Evolutionary conservation across 2,329 filamentous ascomycete species (phyloP).

Genomic region (Seiridium unicorne): DNA sequence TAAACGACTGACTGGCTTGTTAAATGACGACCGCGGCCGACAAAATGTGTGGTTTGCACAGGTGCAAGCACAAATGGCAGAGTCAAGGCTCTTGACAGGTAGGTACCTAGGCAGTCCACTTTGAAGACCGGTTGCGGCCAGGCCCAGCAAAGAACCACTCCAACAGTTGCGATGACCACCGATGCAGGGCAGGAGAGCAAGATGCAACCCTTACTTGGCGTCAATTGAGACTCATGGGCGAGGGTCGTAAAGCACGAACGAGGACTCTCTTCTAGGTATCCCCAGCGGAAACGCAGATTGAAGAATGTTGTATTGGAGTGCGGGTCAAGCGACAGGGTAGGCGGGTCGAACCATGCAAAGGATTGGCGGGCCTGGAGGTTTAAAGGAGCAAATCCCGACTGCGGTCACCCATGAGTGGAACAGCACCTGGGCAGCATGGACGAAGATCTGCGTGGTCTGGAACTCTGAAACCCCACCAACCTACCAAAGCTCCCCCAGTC

Average conservation of each 20-base stretch:
- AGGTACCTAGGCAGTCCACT: too few species aligned
- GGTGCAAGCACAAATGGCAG: background rate
- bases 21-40: too few species aligned
- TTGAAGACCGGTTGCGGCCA: background rate
- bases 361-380: background rate
- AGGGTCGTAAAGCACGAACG: background rate
- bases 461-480: background rate
- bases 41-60: background rate
- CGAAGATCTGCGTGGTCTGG: background rate
- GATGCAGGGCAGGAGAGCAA: background rate
- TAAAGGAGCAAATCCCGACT: background rate
- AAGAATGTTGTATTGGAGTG: background rate
- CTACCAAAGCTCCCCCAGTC: background rate
- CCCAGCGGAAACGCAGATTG: background rate
- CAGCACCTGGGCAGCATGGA: background rate
- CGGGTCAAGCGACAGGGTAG: constrained; percentile 2
- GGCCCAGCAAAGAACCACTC: background rate
- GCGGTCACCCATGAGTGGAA: background rate
- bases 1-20: too few species aligned
- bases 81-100: background rate
- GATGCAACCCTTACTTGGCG: too few species aligned
- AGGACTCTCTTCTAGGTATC: too few species aligned
- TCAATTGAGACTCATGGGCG: background rate
- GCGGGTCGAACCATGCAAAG: background rate
- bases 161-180: background rate